Base-by-base conservation (phyloP, 371 early-diverging fungal genomes). In the Apophysomyces ossiformis region DNA sequence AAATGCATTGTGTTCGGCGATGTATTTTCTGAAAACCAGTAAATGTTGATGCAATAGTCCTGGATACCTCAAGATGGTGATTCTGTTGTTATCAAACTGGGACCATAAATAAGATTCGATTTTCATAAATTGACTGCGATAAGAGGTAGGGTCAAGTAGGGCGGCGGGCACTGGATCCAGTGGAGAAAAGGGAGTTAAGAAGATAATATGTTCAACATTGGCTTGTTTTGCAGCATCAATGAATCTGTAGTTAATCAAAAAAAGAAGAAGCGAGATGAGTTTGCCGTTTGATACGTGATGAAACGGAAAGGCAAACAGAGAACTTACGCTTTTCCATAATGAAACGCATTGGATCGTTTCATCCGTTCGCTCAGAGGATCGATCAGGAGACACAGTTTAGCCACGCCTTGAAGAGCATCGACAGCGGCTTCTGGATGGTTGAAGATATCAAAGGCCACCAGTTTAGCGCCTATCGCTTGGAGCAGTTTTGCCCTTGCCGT, bases 21-120 rank as follows among this genome's bases (percentile, higher is more conserved):
- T 76, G 58, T 83, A 78, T 57, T 79, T 75, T 54, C 80, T 69
- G 71, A 83, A 83, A 16, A 79, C 78, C 7, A 76, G 46, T 37
- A 83, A 57, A 67, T 83, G 83, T 64, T 83, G 80, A 39, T 79
- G 75, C 18, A 83, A 70, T 8, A 83, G 72, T 50, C 83, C 83
- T 36, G 83, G 83, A 69, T 83, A 78, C n/a, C 80, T 72, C 58
- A 83, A 67, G 45, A 79, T 69, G 56, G 83, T 83, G 57, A 75
- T 74, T 18, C 65, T 71, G 7, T 65, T 69, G 39, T 67, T 60
- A 57, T 76, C 73, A 41, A 78, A 79, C 54, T 72, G 65, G 37
- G 74, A 60, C n/a, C 72, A 70, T 26, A 83, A 61, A 57, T 79
- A 75, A 21, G 72, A 69, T 50, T 83, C 83, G 57, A 79, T 76